Evolutionary conservation across 2,329 filamentous ascomycete genomes (phyloP).

Genomic region (Stagonosporopsis vannaccii): DNA sequence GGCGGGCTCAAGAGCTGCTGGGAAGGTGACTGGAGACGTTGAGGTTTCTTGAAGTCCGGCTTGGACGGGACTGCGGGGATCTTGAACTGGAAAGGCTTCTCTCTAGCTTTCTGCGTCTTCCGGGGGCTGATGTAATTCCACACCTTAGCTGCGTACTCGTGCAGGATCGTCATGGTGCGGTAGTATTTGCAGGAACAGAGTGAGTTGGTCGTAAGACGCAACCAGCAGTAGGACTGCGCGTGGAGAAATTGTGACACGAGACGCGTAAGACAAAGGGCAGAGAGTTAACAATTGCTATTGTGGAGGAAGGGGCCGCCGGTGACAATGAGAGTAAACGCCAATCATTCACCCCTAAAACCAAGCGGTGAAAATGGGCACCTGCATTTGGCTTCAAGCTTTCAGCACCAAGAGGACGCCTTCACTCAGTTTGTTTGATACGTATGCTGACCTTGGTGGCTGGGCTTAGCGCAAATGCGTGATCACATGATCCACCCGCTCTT

Average conservation of each 20-base stretch:
- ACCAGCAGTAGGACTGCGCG: not conserved
- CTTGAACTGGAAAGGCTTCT: conserved; percentile 50
- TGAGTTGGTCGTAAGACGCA: not conserved
- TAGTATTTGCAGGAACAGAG: not conserved
- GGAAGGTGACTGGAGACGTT: conserved; percentile 2
- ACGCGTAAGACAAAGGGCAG: not conserved
- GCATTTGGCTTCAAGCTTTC: conserved; percentile 19
- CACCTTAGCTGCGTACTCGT: conserved; percentile 46
- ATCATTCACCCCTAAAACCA: conserved; percentile 13
- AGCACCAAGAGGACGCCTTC: conserved; percentile 19
- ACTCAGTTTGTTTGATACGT: conserved; percentile 27
- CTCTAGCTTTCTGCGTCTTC: conserved; percentile 48
- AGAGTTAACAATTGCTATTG: not conserved
- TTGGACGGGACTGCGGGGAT: conserved; percentile 34
- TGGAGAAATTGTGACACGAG: not conserved
- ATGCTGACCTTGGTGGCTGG: conserved; percentile 20
- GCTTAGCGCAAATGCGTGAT: conserved; percentile 19
- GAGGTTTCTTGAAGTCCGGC: conserved; percentile 5
- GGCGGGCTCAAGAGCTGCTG: conserved; percentile 9
- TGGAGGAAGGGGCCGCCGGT: conserved; percentile 17
- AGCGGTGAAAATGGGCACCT: conserved; percentile 3
- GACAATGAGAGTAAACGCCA: conserved; percentile 27
- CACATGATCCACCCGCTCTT: conserved; percentile 16
- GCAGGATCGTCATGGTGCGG: conserved; percentile 41
- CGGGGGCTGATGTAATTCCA: conserved; percentile 54